A percentile compares a stretch with the other conserved stretches of the same genome.
These are phyloP conservation scores for Colletotrichum sojae DNA, from an alignment of 2,329 filamentous ascomycete genomes.

Conservation along the genomic window DNA sequence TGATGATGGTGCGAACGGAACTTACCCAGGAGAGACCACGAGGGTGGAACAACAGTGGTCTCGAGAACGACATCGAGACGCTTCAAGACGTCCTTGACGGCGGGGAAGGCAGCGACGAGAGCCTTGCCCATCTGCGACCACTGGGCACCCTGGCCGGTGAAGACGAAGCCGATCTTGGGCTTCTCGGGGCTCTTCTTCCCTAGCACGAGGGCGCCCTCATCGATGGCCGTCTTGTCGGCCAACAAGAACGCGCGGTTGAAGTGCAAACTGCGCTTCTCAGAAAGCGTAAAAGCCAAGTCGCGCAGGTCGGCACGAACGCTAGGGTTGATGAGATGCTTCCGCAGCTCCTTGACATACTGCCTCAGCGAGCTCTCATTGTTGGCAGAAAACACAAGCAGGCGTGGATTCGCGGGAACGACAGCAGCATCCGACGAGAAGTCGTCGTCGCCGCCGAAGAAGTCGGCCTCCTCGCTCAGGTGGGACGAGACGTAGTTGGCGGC, in stretches of 20 bases:
- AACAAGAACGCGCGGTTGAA: slow-evolving; percentile 44
- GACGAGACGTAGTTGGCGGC: no score
- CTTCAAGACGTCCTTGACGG: slow-evolving; percentile 36
- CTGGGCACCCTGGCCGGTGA: slow-evolving; percentile 52
- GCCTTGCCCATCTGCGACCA: slow-evolving; percentile 46
- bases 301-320: slow-evolving; percentile 41
- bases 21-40: slow-evolving; percentile 40
- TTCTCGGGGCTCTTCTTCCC: slow-evolving; percentile 17
- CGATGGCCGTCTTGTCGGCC: slow-evolving; percentile 41
- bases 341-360: neutral
- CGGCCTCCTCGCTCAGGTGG: no score
- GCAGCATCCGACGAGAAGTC: no score
- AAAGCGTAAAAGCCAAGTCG: slow-evolving; percentile 49
- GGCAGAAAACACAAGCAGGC: slow-evolving; percentile 5
- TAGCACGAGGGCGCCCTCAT: neutral
- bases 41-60: slow-evolving; percentile 21
- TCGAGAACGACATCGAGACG: slow-evolving; percentile 42
- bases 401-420: no score
- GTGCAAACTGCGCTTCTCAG: slow-evolving; percentile 42
- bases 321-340: slow-evolving; percentile 43
- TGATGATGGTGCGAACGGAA: no score
- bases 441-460: no score
- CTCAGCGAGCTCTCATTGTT: slow-evolving; percentile 6
- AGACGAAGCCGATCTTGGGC: slow-evolving; percentile 39
- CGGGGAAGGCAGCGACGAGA: slow-evolving; percentile 37